These are phyloP conservation scores for Sonneratia caseolaris DNA, from an alignment of 345 rosid species.

Conservation along the genomic window DNA sequence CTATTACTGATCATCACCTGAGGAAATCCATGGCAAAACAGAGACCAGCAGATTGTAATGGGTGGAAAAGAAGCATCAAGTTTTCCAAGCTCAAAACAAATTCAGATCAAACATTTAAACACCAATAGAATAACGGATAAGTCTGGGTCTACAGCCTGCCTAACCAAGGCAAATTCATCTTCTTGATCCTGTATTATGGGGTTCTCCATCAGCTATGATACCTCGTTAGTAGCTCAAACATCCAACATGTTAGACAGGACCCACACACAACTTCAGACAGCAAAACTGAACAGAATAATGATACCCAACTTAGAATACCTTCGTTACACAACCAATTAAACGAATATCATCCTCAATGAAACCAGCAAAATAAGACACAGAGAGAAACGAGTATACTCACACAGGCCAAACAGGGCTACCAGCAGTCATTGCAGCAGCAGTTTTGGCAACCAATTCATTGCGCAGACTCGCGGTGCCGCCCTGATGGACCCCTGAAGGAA, in stretches of 20 bases:
- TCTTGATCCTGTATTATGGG: too few relatives aligned
- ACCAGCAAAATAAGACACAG: neutral
- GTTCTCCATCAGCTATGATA: too few relatives aligned
- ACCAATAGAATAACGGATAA: neutral
- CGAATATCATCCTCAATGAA: neutral
- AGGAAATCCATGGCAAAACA: neutral
- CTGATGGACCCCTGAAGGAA: constrained; percentile 92
- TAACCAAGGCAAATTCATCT: too few relatives aligned
- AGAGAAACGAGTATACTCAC: constrained; percentile 26
- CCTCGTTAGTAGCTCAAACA: too few relatives aligned
- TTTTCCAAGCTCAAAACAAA: neutral
- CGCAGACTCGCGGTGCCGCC: constrained; percentile 97
- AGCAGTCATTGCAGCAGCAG: constrained; percentile 91
- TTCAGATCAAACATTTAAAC: neutral
- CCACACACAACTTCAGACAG: too few relatives aligned
- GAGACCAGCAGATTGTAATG: neutral
- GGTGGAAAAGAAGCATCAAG: neutral
- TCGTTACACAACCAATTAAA: too few relatives aligned
- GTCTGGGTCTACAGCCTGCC: too few relatives aligned
- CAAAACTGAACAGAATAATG: too few relatives aligned
- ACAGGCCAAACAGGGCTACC: constrained; percentile 94
- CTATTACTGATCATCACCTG: neutral
- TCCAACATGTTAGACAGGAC: too few relatives aligned
- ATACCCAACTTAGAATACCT: too few relatives aligned
- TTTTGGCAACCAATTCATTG: constrained; percentile 93